Evolutionary conservation across 1,284 basidiomycete species (phyloP).

Genomic region (Naganishia sp.): DNA sequence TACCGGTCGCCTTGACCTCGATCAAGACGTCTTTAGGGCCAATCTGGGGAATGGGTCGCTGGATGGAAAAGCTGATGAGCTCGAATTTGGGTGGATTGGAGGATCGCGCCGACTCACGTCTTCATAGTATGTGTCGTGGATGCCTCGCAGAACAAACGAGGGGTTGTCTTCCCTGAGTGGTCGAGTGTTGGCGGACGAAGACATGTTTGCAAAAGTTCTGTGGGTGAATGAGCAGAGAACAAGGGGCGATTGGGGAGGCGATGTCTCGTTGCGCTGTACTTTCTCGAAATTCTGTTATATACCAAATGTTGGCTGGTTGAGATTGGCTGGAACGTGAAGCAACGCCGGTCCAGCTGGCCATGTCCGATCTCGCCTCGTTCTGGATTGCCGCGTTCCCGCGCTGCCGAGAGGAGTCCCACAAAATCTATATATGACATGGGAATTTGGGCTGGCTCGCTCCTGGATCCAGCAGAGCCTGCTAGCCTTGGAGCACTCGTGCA

Average conservation of each 20-base stretch:
- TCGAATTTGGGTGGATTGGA: background rate
- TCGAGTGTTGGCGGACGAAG: slow-evolving; percentile 27
- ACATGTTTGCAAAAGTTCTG: background rate
- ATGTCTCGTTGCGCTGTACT: too few species aligned
- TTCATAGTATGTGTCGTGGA: slow-evolving; percentile 50
- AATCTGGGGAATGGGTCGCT: slow-evolving; percentile 76
- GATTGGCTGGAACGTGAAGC: background rate
- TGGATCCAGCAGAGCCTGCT: too few species aligned
- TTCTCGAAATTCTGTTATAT: slow-evolving; percentile 4
- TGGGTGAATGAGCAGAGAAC: background rate
- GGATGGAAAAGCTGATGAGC: background rate
- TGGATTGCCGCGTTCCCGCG: too few species aligned
- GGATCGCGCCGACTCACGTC: slow-evolving; percentile 49
- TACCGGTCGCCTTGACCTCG: slow-evolving; percentile 88
- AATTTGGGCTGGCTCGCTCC: too few species aligned
- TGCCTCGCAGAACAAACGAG: slow-evolving; percentile 51
- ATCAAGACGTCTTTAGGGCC: slow-evolving; percentile 79
- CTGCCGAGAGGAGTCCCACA: too few species aligned
- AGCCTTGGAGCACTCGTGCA: too few species aligned
- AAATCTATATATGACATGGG: too few species aligned
- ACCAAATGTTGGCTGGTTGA: background rate
- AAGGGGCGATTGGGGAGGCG: background rate
- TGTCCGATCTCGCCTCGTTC: too few species aligned
- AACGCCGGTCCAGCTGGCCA: background rate
- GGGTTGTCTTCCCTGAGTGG: slow-evolving; percentile 41